Conservation (phyloP, 805 yeast genomes). For the Wickerhamiella brachini region DNA sequence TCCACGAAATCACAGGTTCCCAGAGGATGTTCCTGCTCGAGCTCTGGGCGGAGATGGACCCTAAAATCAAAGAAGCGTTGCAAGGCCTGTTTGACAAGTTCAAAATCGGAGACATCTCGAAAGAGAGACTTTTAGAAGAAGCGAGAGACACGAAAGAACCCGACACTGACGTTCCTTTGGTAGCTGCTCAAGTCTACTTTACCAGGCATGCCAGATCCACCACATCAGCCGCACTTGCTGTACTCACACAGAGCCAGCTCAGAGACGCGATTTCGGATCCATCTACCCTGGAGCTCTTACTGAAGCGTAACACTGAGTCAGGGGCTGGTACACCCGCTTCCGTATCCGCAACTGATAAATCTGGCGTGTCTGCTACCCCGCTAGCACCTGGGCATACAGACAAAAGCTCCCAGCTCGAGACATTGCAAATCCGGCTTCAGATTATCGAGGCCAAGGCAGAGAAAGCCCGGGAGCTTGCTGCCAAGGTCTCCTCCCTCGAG, state of each 20-base stretch:
- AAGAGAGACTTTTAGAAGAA: neutral
- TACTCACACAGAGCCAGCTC: neutral
- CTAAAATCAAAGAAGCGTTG: neutral
- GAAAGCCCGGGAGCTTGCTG: neutral
- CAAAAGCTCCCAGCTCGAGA: too few relatives aligned
- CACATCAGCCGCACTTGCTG: neutral
- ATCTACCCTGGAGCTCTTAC: neutral
- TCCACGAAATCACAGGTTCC: neutral
- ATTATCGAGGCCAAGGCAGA: neutral
- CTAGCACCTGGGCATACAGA: too few relatives aligned
- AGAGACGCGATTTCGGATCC: neutral
- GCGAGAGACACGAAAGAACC: neutral
- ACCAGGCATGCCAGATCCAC: neutral
- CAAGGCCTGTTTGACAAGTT: conserved; percentile 2
- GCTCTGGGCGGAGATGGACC: neutral
- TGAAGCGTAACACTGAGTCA: too few relatives aligned
- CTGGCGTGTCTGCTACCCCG: too few relatives aligned
- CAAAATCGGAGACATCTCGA: neutral
- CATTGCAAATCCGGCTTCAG: neutral
- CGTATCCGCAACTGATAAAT: too few relatives aligned
- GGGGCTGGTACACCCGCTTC: too few relatives aligned
- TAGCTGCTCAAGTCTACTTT: neutral
- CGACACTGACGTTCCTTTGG: neutral
- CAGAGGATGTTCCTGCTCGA: neutral
- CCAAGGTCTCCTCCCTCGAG: neutral